Conservation (phyloP, 2,329 filamentous ascomycete genomes). For the Colletotrichum sp. region DNA sequence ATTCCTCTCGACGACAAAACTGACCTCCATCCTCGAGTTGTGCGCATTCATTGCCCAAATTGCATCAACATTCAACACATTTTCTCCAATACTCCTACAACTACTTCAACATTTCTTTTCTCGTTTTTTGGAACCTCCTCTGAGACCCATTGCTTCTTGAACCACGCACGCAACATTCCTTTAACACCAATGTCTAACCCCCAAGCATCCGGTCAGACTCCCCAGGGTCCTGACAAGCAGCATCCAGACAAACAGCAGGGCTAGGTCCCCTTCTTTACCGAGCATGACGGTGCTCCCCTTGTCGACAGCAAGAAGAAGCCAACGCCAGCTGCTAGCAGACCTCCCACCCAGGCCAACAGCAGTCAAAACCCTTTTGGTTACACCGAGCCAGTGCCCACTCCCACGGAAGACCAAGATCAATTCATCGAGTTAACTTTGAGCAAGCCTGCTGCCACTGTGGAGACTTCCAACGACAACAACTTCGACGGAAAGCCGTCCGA, state of each 20-base stretch:
- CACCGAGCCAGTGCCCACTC: not conserved
- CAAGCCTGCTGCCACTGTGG: not conserved
- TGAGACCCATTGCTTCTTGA: not conserved
- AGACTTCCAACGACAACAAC: not conserved
- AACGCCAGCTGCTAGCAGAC: not conserved
- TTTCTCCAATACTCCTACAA: not conserved
- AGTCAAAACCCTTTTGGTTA: not conserved
- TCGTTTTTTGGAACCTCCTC: not conserved
- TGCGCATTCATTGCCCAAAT: not conserved
- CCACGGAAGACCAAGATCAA: not conserved
- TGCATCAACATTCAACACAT: fast-evolving
- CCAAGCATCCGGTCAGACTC: not conserved
- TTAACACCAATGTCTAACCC: not conserved
- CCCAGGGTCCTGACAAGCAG: not conserved
- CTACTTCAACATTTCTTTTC: not conserved
- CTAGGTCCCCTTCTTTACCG: slow-evolving; percentile 14
- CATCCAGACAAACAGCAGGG: not conserved
- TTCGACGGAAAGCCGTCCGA: not conserved
- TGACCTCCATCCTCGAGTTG: not conserved
- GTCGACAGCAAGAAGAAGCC: not conserved
- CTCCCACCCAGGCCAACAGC: not conserved
- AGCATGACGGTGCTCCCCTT: slow-evolving; percentile 3
- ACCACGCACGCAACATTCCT: no score
- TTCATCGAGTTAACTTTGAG: not conserved
- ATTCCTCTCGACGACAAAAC: not conserved